Percentiles rank a stretch among this genome's conserved stretches.
These are phyloP conservation scores for Eucalyptus lansdowneana DNA, from an alignment of 345 rosid genomes.

Conservation along the genomic window DNA sequence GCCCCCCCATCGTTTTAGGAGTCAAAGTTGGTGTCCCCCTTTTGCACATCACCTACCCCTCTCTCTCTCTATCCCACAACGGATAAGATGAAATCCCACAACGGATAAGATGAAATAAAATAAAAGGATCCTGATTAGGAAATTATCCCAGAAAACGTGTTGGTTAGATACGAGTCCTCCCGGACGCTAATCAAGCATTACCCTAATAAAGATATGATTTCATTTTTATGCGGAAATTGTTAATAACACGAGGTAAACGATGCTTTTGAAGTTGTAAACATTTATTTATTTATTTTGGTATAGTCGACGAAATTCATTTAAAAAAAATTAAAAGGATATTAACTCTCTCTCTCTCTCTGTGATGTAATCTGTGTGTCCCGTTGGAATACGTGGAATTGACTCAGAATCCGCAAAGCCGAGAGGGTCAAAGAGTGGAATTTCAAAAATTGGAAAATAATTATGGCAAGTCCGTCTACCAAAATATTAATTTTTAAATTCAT, in stretches of 20 bases:
- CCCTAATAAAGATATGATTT: not conserved
- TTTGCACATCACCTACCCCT: not conserved
- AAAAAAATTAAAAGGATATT: not conserved
- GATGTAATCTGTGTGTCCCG: not conserved
- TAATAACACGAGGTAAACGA: not conserved
- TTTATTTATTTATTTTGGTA: not conserved
- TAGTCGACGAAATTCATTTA: not conserved
- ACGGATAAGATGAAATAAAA: not conserved
- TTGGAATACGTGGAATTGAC: not conserved
- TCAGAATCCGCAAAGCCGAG: not conserved
- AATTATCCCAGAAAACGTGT: not conserved
- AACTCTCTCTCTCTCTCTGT: not conserved
- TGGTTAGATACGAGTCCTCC: not conserved
- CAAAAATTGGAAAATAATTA: not conserved
- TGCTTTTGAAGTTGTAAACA: not conserved
- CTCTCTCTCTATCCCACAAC: not conserved
- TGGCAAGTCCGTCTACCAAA: not conserved
- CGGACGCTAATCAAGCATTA: not conserved
- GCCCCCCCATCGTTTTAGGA: not conserved
- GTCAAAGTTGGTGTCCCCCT: not conserved
- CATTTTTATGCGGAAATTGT: not conserved
- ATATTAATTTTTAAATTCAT: not conserved
- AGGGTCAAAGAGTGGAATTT: not conserved
- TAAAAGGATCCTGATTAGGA: not conserved
- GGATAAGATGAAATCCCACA: not conserved